Percentiles rank a stretch among this genome's conserved stretches.
Evolutionary conservation across 2,329 filamentous ascomycete genomes (phyloP).

Genomic region (Ambrosiella xylebori): DNA sequence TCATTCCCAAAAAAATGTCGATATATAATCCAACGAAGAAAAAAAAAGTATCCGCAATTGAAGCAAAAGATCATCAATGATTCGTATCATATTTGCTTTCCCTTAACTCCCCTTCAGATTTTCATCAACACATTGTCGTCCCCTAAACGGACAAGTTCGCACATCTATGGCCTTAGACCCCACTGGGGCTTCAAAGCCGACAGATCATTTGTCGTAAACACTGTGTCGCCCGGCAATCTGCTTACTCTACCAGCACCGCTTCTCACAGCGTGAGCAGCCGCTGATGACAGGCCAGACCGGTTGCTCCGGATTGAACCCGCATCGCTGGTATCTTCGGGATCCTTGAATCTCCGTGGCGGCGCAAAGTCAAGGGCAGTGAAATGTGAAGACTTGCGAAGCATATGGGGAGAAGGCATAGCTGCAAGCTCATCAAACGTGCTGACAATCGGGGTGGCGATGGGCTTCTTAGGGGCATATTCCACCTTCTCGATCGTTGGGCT

Average conservation of each 20-base stretch:
- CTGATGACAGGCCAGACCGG: constrained; percentile 52
- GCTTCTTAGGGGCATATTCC: constrained; percentile 58
- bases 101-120: neutral
- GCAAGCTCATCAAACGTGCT: constrained; percentile 77
- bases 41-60: constrained; percentile 6
- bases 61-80: constrained; percentile 11
- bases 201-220: constrained; percentile 59
- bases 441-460: constrained; percentile 59
- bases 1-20: neutral
- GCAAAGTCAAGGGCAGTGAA: constrained; percentile 72
- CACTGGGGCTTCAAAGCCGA: constrained; percentile 41
- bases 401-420: constrained; percentile 71
- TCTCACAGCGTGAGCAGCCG: constrained; percentile 55
- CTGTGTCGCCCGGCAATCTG: constrained; percentile 62
- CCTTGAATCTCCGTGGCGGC: constrained; percentile 56
- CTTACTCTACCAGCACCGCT: constrained; percentile 74
- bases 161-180: constrained; percentile 31
- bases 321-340: constrained; percentile 42
- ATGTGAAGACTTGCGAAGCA: constrained; percentile 58
- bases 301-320: constrained; percentile 51
- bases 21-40: neutral
- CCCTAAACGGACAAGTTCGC: neutral
- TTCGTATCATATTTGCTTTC: neutral
- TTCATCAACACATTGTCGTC: neutral
- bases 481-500: constrained; percentile 46